Base-by-base conservation (phyloP, 805 yeast genomes). In the Zygotorulaspora chibaensis region DNA sequence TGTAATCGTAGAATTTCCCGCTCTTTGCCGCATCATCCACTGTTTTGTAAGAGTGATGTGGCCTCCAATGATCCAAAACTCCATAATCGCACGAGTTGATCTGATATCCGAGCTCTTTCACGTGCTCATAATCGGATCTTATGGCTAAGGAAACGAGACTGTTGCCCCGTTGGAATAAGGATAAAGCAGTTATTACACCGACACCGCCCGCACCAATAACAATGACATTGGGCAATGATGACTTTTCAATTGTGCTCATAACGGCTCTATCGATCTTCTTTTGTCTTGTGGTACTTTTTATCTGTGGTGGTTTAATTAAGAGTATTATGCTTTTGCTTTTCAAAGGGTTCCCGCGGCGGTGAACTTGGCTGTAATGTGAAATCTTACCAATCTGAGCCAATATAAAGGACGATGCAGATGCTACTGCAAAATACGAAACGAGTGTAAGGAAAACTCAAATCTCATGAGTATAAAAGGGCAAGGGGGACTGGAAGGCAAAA, bases 201-300 rank as follows among this genome's bases (percentile, higher is more conserved):
- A 87, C 93, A 31, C 95, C 96, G 12, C 96, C 96, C 35, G 87
- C 76, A 9, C 96, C 96, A 33, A 87, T 75, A 9, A 87, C 68
- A 10, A 87, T 69, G 13, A 82, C 80, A 42, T 70, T 63, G 11
- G 66, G 59, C 13, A 18, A 27, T 18, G n/a, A 18, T 4, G 36
- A 13, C 5, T 33, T 9, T 10, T 13, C 20, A 13, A 4, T 6
- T 33, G 36, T 33, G 9, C 13, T 33, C 36, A 33, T 33, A 10
- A 13, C 13, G 5, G n/a, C 33, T 12, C 6, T 29, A 5, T 12
- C 6, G 4, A 8, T 29, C 8, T 7, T 20, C 25, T 20, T 20
- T 20, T 20, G 7, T 20, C 25, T 20, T 20, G 25, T 20, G 4
- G 25, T 4, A 5, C 25, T 20, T 20, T 7, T 20, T 5, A 20